Base-by-base conservation (phyloP, 2,329 filamentous ascomycete species). In the Cephalotrichum gorgonifer region DNA sequence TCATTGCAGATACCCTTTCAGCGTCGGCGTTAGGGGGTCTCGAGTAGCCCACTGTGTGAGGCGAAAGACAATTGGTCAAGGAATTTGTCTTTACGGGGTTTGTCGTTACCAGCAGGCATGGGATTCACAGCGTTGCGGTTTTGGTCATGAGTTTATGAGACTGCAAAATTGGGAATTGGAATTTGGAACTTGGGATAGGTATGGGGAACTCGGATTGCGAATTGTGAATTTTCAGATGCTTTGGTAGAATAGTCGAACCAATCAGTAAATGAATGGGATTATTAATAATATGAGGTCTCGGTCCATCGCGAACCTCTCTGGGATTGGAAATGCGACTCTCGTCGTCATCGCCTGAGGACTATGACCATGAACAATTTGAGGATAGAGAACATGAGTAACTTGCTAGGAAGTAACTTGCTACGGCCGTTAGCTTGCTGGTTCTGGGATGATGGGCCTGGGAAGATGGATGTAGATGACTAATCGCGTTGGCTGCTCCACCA, bases 11-110 rank as follows among this genome's bases (percentile, higher is more conserved):
- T 49, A 39, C 25, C 31, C 27, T 33, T 44, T 39, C 60, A 78
- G 74, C 74, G 67, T 20, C 68, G 75, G 75, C 67, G 74, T 76
- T 72, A 63, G 67, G 70, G 70, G 20, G 30, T 35, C 30, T 20
- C 35, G 31, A 39, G n/a, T 23, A 11, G 23, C 31, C 45, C 35
- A 22, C 35, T 39, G 35, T 11, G 22, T 39, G 7, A 11, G 17
- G 35, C 15, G 15, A 17, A 47, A 27, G 6, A 27, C 11, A 4
- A 39, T 20, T 38, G 14, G 44, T 23, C 44, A 26, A 33, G n/a
- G 44, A 23, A 46, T 33, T 25, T 35, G 30, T 28, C 33, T 46
- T 46, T 46, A 22, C 22, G 35, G n/a, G 6, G n/a, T 46, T 33
- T 46, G 33, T 14, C 28, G 30, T 47, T n/a, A 35, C 20, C 6